A percentile compares a stretch with the other conserved stretches of the same genome.
These are phyloP conservation scores for Cyberlindnera misumaiensis DNA, from an alignment of 805 yeast species.

Conservation along the genomic window DNA sequence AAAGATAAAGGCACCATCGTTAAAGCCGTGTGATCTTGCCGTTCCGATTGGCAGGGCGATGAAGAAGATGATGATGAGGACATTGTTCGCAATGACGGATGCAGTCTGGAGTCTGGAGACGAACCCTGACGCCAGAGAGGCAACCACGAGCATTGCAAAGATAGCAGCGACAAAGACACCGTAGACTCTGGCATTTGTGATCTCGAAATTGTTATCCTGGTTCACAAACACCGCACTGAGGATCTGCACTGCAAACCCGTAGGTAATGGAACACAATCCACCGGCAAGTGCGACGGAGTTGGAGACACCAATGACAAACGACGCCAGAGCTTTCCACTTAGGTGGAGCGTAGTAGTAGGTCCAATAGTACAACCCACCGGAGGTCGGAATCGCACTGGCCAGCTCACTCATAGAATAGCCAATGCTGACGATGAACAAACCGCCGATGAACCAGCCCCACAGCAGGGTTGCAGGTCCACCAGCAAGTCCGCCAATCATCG, in stretches of 20 bases:
- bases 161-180: slow-evolving; percentile 58
- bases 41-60: slow-evolving; percentile 56
- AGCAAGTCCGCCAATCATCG: slow-evolving; percentile 39
- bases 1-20: slow-evolving; percentile 47
- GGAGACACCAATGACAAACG: slow-evolving; percentile 55
- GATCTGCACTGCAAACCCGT: slow-evolving; percentile 53
- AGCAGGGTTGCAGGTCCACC: slow-evolving; percentile 52
- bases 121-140: slow-evolving; percentile 45
- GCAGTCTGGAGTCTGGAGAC: slow-evolving; percentile 50
- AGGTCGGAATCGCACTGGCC: slow-evolving; percentile 59
- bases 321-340: slow-evolving; percentile 37
- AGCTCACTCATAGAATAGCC: slow-evolving; percentile 54
- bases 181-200: slow-evolving; percentile 45
- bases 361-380: slow-evolving; percentile 66
- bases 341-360: slow-evolving; percentile 56
- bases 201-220: slow-evolving; percentile 39
- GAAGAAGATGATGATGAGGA: slow-evolving; percentile 36
- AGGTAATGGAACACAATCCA: slow-evolving; percentile 56
- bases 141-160: slow-evolving; percentile 39
- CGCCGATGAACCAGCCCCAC: slow-evolving; percentile 65
- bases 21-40: slow-evolving; percentile 24
- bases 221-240: slow-evolving; percentile 43
- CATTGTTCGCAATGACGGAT: slow-evolving; percentile 45
- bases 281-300: slow-evolving; percentile 57
- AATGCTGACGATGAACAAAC: slow-evolving; percentile 44